These are phyloP conservation scores for Yarrowia osloensis DNA, from an alignment of 805 yeast genomes.

Conservation along the genomic window DNA sequence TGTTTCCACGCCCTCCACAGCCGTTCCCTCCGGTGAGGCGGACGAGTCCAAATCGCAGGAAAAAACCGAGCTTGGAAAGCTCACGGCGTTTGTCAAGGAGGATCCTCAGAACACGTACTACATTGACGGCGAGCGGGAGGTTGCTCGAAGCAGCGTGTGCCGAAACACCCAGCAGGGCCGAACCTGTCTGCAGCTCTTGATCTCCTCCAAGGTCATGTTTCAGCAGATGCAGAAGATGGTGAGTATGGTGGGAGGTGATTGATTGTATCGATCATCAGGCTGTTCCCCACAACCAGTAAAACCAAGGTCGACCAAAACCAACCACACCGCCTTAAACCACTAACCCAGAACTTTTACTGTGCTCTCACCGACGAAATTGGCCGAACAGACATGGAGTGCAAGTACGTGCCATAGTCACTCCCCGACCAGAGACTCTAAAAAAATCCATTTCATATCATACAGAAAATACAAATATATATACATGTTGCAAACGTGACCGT, in stretches of 20 bases:
- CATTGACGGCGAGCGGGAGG: constrained; percentile 29
- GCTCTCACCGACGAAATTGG: constrained; percentile 27
- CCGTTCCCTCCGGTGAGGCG: neutral
- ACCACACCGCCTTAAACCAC: too few relatives aligned
- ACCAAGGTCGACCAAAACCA: too few relatives aligned
- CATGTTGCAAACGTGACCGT: neutral
- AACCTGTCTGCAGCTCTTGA: constrained; percentile 28
- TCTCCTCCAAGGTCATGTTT: constrained; percentile 24
- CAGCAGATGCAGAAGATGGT: constrained; percentile 30
- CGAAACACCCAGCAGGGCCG: constrained; percentile 29
- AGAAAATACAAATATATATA: constrained; percentile 3
- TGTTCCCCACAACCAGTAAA: too few relatives aligned
- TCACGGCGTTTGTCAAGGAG: constrained; percentile 29
- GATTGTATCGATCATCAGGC: too few relatives aligned
- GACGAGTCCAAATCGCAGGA: neutral
- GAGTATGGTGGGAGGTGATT: neutral
- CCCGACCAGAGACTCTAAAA: neutral
- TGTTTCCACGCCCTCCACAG: neutral
- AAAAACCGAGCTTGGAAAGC: constrained; percentile 21
- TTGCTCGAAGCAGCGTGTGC: constrained; percentile 23
- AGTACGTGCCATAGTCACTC: constrained; percentile 15
- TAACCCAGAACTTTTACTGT: constrained; percentile 29
- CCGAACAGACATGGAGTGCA: constrained; percentile 31
- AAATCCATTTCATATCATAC: neutral
- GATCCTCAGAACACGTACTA: constrained; percentile 29